Base-by-base conservation (phyloP, 2,329 filamentous ascomycete genomes). In the Pezicula neosporulosa region DNA sequence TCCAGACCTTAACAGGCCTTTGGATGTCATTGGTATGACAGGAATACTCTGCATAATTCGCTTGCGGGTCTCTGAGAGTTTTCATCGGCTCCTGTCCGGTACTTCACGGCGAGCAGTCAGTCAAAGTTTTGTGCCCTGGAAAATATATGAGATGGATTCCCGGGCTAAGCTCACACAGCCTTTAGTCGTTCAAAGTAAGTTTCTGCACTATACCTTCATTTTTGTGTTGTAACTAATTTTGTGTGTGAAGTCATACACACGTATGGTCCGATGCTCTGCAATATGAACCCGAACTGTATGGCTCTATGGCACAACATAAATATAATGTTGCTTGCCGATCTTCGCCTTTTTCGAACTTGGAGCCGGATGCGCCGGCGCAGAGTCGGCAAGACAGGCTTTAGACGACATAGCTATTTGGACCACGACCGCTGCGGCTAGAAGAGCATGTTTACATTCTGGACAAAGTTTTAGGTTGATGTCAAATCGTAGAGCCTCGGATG, bases 261-360 rank as follows among this genome's bases (percentile, higher is more conserved):
- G 4, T 77, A 76, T 35, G 69, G 72, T 30, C 68, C 73, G 19
- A 65, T 68, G 1, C 65, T 77, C 3, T 61, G 70, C 13, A 67
- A 65, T 2, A 67, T 75, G 21, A 75, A 77, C 47, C 69, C 77
- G 2, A 80, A 80, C 46, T 73, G 74, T 4, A 61, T 73, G 1
- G 67, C 78, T 3, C 70, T 78, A 36, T 80, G 77, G 77, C 77
- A 80, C 55, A 72, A 74, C 41, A 72, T 77, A 48, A 77, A 74
- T 56, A 77, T 79, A 70, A 72, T 71, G 56, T 68, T 80, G 2
- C 73, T 75, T 0, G 71, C 76, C 3, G 77, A 80, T 50, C 71
- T 77, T 8, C 74, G 76, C 44, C 72, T 77, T 27, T 27, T 80
- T 80, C 50, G 75, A 80, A 50, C 64, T 77, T 15, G 77, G 76